These are phyloP conservation scores for Angomonas deanei DNA, from an alignment of 208 protist species.

Conservation along the genomic window DNA sequence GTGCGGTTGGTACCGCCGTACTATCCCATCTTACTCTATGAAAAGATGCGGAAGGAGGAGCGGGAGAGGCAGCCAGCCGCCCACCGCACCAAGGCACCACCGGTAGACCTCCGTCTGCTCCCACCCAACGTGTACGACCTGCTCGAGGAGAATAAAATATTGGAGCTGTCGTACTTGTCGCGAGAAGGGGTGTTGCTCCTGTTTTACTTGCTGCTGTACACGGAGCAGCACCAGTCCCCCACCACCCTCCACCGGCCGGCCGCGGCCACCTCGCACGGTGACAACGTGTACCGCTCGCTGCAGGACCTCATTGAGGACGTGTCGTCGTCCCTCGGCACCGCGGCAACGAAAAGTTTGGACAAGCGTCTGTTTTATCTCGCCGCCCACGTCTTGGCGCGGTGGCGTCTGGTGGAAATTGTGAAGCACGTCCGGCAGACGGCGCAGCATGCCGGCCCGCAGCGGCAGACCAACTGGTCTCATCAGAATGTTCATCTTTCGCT, in stretches of 20 bases:
- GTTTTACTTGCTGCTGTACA: not conserved
- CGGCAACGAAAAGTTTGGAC: not conserved
- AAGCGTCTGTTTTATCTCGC: not conserved
- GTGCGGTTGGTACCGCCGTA: not conserved
- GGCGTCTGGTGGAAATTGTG: not conserved
- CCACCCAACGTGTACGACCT: not conserved
- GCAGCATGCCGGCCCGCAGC: too few species aligned
- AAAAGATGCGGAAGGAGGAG: not conserved
- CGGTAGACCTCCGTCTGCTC: not conserved
- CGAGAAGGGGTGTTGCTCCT: not conserved
- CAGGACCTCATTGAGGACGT: not conserved
- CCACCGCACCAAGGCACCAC: not conserved
- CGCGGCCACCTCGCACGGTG: not conserved
- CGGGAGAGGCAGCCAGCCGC: not conserved
- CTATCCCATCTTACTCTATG: not conserved
- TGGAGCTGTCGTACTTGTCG: not conserved
- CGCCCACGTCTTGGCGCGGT: not conserved
- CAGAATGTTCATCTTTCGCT: not conserved
- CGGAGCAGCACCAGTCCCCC: not conserved
- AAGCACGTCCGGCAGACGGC: too few species aligned
- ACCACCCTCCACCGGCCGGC: not conserved
- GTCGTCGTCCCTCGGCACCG: not conserved
- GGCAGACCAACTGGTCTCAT: too few species aligned
- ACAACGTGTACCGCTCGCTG: not conserved
- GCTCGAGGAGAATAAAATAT: not conserved